A percentile compares a stretch with the other conserved stretches of the same genome.
Evolutionary conservation across 768 basidiomycete species (phyloP).

Genomic region (Amanita exitialis): DNA sequence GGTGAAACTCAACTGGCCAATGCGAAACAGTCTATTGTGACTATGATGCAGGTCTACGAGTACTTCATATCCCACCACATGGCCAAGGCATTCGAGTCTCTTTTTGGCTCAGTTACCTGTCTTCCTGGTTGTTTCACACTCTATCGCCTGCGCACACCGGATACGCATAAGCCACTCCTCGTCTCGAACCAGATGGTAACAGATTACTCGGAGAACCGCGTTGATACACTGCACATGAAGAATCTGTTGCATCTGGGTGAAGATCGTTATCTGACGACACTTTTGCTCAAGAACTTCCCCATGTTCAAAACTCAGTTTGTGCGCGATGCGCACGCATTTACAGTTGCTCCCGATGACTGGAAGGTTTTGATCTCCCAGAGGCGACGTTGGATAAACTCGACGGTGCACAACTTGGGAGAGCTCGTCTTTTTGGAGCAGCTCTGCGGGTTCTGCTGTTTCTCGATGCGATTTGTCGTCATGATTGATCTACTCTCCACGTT

Average conservation of each 20-base stretch:
- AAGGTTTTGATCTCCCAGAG: slow-evolving; percentile 89
- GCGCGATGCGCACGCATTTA: slow-evolving; percentile 88
- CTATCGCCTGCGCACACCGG: slow-evolving; percentile 88
- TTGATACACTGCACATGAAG: slow-evolving; percentile 98
- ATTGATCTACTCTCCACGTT: slow-evolving; percentile 88
- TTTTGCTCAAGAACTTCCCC: slow-evolving; percentile 93
- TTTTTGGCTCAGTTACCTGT: slow-evolving; percentile 98
- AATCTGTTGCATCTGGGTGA: slow-evolving; percentile 96
- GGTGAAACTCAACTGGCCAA: slow-evolving; percentile 93
- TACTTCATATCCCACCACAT: slow-evolving; percentile 99
- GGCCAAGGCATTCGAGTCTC: slow-evolving; percentile 94
- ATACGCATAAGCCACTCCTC: slow-evolving; percentile 91
- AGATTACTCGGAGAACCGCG: slow-evolving; percentile 93
- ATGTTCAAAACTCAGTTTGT: slow-evolving; percentile 92
- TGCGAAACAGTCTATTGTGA: slow-evolving; percentile 88
- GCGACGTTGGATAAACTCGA: slow-evolving; percentile 99
- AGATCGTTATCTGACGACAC: slow-evolving; percentile 96
- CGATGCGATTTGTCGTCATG: slow-evolving; percentile 97
- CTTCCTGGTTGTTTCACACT: slow-evolving; percentile 98
- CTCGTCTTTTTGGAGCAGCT: slow-evolving; percentile 85
- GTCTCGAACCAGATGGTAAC: slow-evolving; percentile 84
- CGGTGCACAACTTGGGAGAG: slow-evolving; percentile 93
- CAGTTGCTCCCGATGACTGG: slow-evolving; percentile 95
- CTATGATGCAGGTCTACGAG: slow-evolving; percentile 99
- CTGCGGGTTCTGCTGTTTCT: slow-evolving; percentile 98